Percentiles rank a stretch among this genome's conserved stretches.
These are phyloP conservation scores for Lentithecium fluviatile DNA, from an alignment of 495 filamentous ascomycete species.

Conservation along the genomic window DNA sequence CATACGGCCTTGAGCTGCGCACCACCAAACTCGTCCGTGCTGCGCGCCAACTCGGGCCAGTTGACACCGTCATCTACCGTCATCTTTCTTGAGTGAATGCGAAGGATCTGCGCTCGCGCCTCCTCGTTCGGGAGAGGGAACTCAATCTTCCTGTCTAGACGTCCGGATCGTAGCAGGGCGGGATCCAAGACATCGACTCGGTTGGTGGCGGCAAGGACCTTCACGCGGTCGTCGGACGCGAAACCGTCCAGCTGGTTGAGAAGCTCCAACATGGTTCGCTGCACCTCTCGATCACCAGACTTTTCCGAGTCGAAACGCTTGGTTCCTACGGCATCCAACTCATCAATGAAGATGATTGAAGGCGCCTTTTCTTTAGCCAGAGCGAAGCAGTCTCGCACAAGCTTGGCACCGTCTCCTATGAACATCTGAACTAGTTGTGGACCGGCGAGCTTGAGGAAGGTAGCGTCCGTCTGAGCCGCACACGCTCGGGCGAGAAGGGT, in stretches of 20 bases:
- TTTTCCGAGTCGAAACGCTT: slow-evolving; percentile 99
- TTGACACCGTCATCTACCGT: slow-evolving; percentile 90
- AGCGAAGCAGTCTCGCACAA: slow-evolving; percentile 96
- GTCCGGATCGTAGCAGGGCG: slow-evolving; percentile 87
- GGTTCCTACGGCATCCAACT: slow-evolving; percentile 93
- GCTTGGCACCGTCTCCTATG: slow-evolving; percentile 96
- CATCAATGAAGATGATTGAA: slow-evolving; percentile 99
- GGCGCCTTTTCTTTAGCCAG: slow-evolving; percentile 98
- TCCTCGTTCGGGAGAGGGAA: slow-evolving; percentile 99
- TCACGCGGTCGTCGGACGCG: slow-evolving; percentile 97
- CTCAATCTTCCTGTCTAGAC: slow-evolving; percentile 98
- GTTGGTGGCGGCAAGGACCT: slow-evolving; percentile 97
- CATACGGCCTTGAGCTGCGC: slow-evolving; percentile 98
- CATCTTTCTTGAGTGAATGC: slow-evolving; percentile 98
- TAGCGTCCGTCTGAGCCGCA: slow-evolving; percentile 96
- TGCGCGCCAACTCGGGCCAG: slow-evolving; percentile 92
- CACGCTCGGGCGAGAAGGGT: slow-evolving; percentile 96
- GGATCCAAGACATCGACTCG: slow-evolving; percentile 97
- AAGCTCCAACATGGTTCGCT: slow-evolving; percentile 97
- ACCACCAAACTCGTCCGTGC: slow-evolving; percentile 98
- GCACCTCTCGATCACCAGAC: slow-evolving; percentile 95
- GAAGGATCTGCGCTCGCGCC: slow-evolving; percentile 92
- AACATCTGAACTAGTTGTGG: slow-evolving; percentile 99
- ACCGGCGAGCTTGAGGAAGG: slow-evolving; percentile 97
- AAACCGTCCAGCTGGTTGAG: slow-evolving; percentile 99